phyloP scores from a whole-genome alignment of 1,284 basidiomycete genomes.

The Trametes versicolor region DNA sequence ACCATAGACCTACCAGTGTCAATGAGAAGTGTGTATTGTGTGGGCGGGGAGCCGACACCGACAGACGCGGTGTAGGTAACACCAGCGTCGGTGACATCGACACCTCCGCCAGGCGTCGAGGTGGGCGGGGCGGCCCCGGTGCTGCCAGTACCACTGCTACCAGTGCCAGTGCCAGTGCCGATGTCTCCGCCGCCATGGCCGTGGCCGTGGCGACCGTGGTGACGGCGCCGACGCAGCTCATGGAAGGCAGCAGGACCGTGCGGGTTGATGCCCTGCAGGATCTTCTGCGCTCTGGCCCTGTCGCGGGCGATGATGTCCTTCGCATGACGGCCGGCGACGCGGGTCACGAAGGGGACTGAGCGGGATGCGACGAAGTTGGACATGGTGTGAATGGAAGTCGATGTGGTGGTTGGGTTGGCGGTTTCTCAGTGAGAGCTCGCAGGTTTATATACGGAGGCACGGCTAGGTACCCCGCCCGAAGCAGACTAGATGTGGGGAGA shows the following conservation, averaged over 20 bases:
- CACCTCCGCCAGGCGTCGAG: slow-evolving; percentile 42
- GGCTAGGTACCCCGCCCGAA: slow-evolving; percentile 11
- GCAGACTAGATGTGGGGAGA: slow-evolving; percentile 11
- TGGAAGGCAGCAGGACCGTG: slow-evolving; percentile 56
- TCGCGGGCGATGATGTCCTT: slow-evolving; percentile 62
- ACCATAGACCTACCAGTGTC: slow-evolving; percentile 55
- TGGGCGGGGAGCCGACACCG: slow-evolving; percentile 68
- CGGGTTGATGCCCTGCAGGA: slow-evolving; percentile 58
- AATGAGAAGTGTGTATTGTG: slow-evolving; percentile 64
- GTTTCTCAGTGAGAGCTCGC: background rate
- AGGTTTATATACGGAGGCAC: slow-evolving; percentile 11
- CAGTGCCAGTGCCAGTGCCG: slow-evolving; percentile 33
- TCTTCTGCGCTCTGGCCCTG: slow-evolving; percentile 60
- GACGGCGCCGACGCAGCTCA: slow-evolving; percentile 39
- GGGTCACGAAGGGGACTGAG: slow-evolving; percentile 55
- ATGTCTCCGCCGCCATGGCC: slow-evolving; percentile 23
- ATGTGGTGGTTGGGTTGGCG: slow-evolving; percentile 3
- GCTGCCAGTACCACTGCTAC: slow-evolving; percentile 25
- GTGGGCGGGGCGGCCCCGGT: slow-evolving; percentile 17
- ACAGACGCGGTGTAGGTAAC: slow-evolving; percentile 63
- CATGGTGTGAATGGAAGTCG: slow-evolving; percentile 27
- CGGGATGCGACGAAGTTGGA: slow-evolving; percentile 41
- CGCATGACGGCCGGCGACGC: slow-evolving; percentile 50
- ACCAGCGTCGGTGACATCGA: slow-evolving; percentile 65
- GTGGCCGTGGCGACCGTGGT: slow-evolving; percentile 35